These are phyloP conservation scores for Trichosporon coremiiforme DNA, from an alignment of 1,284 basidiomycete genomes.

Conservation along the genomic window DNA sequence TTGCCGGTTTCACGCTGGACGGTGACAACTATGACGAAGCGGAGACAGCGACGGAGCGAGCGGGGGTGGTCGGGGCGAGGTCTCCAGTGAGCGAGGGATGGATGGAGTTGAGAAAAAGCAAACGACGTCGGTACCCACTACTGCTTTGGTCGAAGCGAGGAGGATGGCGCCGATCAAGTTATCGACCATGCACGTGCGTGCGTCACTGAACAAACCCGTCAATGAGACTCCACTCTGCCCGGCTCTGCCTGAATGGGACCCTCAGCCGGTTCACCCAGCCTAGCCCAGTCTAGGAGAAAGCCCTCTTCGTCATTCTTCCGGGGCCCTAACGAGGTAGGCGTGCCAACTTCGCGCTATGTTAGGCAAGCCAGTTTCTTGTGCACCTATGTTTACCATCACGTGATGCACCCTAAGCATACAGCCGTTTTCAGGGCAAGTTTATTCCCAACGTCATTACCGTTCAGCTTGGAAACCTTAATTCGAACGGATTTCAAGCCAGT, in stretches of 20 bases:
- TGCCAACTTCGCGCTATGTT: background rate
- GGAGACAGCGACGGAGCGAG: background rate
- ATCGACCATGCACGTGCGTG: conserved; percentile 23
- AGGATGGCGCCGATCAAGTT: conserved; percentile 19
- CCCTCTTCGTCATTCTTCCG: background rate
- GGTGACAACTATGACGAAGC: background rate
- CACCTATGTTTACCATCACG: background rate
- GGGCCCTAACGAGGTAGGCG: background rate
- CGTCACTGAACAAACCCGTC: conserved; percentile 20
- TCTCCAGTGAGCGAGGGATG: background rate
- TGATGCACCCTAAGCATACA: background rate
- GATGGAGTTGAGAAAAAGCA: background rate
- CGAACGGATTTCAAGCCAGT: background rate
- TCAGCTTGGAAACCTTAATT: background rate
- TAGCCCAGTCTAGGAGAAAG: too few species aligned
- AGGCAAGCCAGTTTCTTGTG: background rate
- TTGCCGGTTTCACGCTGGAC: background rate
- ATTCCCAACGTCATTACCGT: background rate
- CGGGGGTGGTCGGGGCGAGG: background rate
- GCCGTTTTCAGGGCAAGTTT: background rate
- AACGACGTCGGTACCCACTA: background rate
- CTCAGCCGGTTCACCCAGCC: too few species aligned
- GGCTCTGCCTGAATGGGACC: background rate
- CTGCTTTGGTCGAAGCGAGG: conserved; percentile 11
- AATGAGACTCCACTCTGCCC: conserved; percentile 1